Base-by-base conservation (phyloP, 768 basidiomycete species). In the Goffeauzyma gilvescens region DNA sequence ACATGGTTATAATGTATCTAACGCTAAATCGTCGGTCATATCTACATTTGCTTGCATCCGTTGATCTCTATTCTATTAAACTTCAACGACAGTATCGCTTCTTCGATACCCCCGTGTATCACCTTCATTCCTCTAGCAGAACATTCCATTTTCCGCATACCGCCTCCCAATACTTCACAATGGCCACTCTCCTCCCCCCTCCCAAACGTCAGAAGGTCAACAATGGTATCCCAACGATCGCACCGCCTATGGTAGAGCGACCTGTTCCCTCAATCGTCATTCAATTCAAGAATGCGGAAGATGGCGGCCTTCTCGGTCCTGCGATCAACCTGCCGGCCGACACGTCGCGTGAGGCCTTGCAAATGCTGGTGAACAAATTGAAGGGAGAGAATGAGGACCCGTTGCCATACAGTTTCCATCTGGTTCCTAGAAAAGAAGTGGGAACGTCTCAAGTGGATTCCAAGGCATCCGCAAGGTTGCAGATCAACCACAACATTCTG, bases 231-330 rank as follows among this genome's bases (percentile, higher is more conserved):
- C 72, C 54, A 38, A 59, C 54, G 39, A 42, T 65, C 37, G 57
- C 64, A 24, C 46, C 64, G 15, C 59, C 61, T 6, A 60, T 66
- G 46, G 50, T 54, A 21, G 56, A 51, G 20, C 49, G 52, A 32
- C 57, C 57, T 17, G 69, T 75, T 1, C 75, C 78, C 0, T 77
- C 78, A 49, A 67, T 96, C 44, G 72, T 95, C 13, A 86, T 93
- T 17, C 85, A 90, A 56, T 95, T 96, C 60, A 77, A 87, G 21
- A 80, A 79, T 3, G 83, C 89, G 45, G 79, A 87, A 38, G 80
- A 89, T 62, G 85, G 78, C 0, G 66, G 69, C 44, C 66, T 75
- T 3, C 68, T 96, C 17, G 89, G 86, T 18, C 86, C 89, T 38
- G 76, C 81, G 0, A 77, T 96, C 58, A 85, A 75, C 62, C 65